Evolutionary conservation across 1,284 basidiomycete species (phyloP).

Genomic region (Ustilago cynodontis): DNA sequence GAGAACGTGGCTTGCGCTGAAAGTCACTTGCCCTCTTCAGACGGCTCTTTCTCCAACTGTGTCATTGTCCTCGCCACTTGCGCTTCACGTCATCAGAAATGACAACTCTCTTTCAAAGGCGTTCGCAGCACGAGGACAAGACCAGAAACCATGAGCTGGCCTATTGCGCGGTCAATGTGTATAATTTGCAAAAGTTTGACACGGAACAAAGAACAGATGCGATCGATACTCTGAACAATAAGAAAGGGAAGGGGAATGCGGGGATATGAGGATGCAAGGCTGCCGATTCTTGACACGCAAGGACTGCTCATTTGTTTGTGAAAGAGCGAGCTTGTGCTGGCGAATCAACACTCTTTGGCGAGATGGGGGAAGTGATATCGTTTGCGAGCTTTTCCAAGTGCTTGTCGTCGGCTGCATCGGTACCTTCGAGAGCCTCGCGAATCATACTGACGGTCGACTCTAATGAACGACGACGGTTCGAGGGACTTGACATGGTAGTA

Average conservation of each 20-base stretch:
- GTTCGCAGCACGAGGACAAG: not conserved
- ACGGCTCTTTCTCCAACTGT: not conserved
- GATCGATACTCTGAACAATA: conserved; percentile 6
- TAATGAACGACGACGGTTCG: conserved; percentile 88
- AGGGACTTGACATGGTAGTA: conserved; percentile 95
- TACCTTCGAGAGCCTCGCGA: conserved; percentile 72
- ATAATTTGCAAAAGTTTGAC: conserved; percentile 22
- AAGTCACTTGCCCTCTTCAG: not conserved
- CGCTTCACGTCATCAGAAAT: not conserved
- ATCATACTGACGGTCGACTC: conserved; percentile 97
- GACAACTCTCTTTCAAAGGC: not conserved
- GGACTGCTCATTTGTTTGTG: conserved; percentile 17
- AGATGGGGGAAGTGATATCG: conserved; percentile 55
- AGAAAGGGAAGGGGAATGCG: not conserved
- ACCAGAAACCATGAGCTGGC: not conserved
- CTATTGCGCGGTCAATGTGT: conserved; percentile 2
- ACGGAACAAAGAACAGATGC: conserved; percentile 18
- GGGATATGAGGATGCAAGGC: not conserved
- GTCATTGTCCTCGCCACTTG: not conserved
- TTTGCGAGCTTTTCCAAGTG: conserved; percentile 61
- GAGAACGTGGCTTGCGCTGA: conserved; percentile 36
- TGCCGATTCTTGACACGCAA: not conserved
- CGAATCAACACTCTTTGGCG: conserved; percentile 36
- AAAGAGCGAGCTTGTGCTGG: conserved; percentile 23
- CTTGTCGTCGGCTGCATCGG: conserved; percentile 58